Evolutionary conservation across 2,329 filamentous ascomycete genomes (phyloP), one percentile per base, ranked within the genome.

Genomic region (Amylocarpus encephaloides): DNA sequence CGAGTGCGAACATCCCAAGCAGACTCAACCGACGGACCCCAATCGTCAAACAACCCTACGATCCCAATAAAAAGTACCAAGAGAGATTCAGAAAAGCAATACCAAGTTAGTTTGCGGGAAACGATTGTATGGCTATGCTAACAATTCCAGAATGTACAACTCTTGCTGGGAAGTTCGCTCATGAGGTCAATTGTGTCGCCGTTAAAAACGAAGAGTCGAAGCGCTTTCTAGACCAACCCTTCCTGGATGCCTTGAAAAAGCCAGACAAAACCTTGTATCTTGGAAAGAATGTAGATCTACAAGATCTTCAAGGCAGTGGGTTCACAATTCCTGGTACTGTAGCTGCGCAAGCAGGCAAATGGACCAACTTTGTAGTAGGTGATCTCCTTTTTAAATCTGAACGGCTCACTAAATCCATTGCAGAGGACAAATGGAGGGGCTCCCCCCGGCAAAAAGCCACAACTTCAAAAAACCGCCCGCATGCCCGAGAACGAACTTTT

Each of bases 401-500:
- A 38, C 6, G 15, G 36, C 12, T 18, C 35, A 50, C 46, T 57
- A 40, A 57, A 35, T 43, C 43, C 15, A n/a, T 18, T 44, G 3
- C 49, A 83, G 79, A 82, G 64, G 33, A 65, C 63, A 32, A 36
- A 35, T 46, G 62, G 55, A 46, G 57, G 71, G 45, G 68, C 71
- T 61, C 79, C 82, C 67, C 15, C 13, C 11, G 71, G 76, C 54
- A 76, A 84, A 68, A 83, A 80, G 70, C 72, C 79, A 5, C 78
- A 80, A 66, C 84, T 88, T 61, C 84, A 88, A 70, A 96, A 97
- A 73, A 85, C 88, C 26, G 86, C 88, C 32, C 91, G 93, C 70
- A 91, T 97, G 70, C 84, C 89, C 40, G 83, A 91, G 68, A 85
- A 89, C 74, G 86, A 93, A 63, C 82, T 98, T 55, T 72, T 95